Evolutionary conservation across 192 early-diverging fungal species (phyloP).

Genomic region (Coemansia interrupta): DNA sequence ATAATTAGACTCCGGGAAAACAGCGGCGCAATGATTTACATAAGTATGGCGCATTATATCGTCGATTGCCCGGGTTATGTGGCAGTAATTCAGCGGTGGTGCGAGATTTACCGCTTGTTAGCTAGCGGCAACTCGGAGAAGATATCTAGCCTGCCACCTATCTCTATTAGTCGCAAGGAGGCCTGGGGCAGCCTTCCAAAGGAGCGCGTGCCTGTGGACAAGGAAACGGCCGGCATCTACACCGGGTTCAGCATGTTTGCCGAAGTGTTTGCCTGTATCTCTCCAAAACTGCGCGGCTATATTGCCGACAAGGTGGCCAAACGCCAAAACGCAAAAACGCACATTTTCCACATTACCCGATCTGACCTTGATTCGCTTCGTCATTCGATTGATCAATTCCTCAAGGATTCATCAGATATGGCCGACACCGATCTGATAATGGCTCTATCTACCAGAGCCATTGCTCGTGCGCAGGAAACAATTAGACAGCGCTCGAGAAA

Average conservation of each 20-base stretch:
- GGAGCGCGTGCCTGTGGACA: constrained; percentile 29
- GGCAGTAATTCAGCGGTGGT: constrained; percentile 38
- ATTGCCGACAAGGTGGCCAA: constrained; percentile 23
- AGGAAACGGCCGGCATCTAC: constrained; percentile 13
- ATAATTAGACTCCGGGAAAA: constrained; percentile 29
- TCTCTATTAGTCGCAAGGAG: constrained; percentile 17
- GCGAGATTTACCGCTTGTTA: constrained; percentile 27
- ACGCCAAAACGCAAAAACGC: constrained; percentile 37
- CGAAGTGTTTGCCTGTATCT: constrained; percentile 42
- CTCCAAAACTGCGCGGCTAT: constrained; percentile 33
- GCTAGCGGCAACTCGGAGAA: not conserved
- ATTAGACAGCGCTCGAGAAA: constrained; percentile 4
- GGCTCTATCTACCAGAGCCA: constrained; percentile 25
- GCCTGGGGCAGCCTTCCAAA: constrained; percentile 19
- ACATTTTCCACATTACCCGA: constrained; percentile 40
- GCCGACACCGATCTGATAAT: constrained; percentile 31
- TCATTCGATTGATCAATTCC: constrained; percentile 10
- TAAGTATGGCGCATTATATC: constrained; percentile 43
- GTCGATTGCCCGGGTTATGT: constrained; percentile 33
- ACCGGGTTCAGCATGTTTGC: constrained; percentile 21
- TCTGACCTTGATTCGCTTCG: constrained; percentile 24
- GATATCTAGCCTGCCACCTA: constrained; percentile 14
- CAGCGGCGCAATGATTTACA: constrained; percentile 41
- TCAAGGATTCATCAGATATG: constrained; percentile 11
- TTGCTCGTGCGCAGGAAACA: constrained; percentile 26